Percentiles rank a stretch among this genome's conserved stretches.
These are phyloP conservation scores for Lactifluus piperatus DNA, from an alignment of 768 basidiomycete genomes.

Conservation along the genomic window DNA sequence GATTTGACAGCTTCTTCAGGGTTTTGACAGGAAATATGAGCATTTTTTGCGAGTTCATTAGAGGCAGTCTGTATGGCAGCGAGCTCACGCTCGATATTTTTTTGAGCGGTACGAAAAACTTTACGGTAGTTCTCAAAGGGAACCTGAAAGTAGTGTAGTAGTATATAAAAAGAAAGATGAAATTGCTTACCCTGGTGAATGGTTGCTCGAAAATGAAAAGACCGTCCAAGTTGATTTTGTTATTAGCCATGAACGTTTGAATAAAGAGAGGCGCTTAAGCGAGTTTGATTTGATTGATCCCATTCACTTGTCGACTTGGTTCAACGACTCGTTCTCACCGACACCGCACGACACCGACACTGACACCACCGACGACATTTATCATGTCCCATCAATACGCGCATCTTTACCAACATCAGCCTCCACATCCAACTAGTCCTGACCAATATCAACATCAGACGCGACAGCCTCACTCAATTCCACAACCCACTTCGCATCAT, in stretches of 20 bases:
- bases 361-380: background rate
- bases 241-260: slow-evolving; percentile 23
- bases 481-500: slow-evolving; percentile 1
- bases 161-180: background rate
- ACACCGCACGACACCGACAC: background rate
- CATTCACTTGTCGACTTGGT: no score
- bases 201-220: slow-evolving; percentile 79
- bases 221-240: slow-evolving; percentile 63
- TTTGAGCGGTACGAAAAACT: slow-evolving; percentile 76
- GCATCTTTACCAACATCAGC: slow-evolving; percentile 12
- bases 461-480: background rate
- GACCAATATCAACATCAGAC: background rate
- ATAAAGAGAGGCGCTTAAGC: background rate
- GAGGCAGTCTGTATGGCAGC: slow-evolving; percentile 47
- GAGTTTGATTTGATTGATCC: no score
- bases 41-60: slow-evolving; percentile 49
- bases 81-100: slow-evolving; percentile 74
- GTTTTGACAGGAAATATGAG: slow-evolving; percentile 32
- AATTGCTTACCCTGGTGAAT: slow-evolving; percentile 52
- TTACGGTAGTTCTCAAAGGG: slow-evolving; percentile 87
- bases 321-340: no score
- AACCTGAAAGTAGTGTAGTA: slow-evolving; percentile 40
- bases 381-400: slow-evolving; percentile 18
- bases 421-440: background rate
- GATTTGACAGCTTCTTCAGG: slow-evolving; percentile 47